phyloP scores from a whole-genome alignment of 73 alveolate genomes.

The Stentor coeruleus region DNA sequence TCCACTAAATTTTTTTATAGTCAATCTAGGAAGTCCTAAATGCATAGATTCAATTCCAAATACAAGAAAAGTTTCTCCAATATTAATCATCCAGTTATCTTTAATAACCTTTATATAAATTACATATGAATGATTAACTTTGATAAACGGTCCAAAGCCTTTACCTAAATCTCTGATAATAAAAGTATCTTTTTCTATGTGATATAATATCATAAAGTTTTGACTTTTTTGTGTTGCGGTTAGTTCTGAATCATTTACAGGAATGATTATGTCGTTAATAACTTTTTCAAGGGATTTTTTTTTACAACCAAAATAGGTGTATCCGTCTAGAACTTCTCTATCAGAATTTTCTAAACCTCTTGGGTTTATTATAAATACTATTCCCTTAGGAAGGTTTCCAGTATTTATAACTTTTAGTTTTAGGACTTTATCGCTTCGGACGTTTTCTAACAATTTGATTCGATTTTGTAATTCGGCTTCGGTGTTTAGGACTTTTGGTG shows the following conservation, averaged over 20 bases:
- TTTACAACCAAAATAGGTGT: constrained; percentile 56
- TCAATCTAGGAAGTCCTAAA: constrained; percentile 39
- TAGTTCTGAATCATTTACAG: neutral
- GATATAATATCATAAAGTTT: constrained; percentile 68
- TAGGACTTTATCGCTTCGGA: neutral
- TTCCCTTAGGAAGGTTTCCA: constrained; percentile 3
- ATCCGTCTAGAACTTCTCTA: constrained; percentile 65
- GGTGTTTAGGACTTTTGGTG: neutral
- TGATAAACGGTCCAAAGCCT: constrained; percentile 82
- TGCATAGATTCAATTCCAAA: constrained; percentile 50
- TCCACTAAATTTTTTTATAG: constrained; percentile 41
- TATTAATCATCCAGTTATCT: constrained; percentile 70
- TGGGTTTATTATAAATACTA: constrained; percentile 42
- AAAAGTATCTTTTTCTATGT: constrained; percentile 47
- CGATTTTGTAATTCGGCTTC: neutral
- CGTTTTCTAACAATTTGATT: neutral
- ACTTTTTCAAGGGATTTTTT: neutral
- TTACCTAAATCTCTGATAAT: constrained; percentile 67
- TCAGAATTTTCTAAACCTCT: constrained; percentile 50
- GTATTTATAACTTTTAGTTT: constrained; percentile 9
- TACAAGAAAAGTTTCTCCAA: constrained; percentile 78
- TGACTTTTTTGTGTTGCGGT: constrained; percentile 59
- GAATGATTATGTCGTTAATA: neutral
- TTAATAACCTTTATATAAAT: constrained; percentile 31
- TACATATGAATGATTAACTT: constrained; percentile 49